Evolutionary conservation across 2,329 filamentous ascomycete genomes (phyloP).

Genomic region (Sporothrix pallida): DNA sequence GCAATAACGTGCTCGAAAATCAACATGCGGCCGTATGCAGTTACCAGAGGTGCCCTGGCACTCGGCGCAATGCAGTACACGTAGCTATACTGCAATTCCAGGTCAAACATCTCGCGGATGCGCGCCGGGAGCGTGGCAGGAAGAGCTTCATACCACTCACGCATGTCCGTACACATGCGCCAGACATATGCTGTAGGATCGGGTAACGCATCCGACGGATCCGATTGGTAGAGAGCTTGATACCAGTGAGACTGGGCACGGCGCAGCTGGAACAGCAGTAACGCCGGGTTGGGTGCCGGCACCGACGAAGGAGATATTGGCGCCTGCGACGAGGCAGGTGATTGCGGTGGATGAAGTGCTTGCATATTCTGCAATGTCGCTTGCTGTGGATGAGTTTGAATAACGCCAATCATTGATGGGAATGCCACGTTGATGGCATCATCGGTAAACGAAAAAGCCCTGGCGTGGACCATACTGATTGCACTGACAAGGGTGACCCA

Average conservation of each 20-base stretch:
- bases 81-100: conserved; percentile 88
- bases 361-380: not conserved
- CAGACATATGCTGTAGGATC: conserved; percentile 75
- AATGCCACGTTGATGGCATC: conserved; percentile 83
- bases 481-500: conserved; percentile 56
- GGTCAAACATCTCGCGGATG: conserved; percentile 78
- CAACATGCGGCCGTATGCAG: conserved; percentile 76
- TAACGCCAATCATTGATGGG: conserved; percentile 56
- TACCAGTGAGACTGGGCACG: conserved; percentile 88
- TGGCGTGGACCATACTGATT: conserved; percentile 84
- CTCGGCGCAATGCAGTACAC: conserved; percentile 88
- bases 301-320: conserved; percentile 47
- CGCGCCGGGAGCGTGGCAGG: conserved; percentile 67
- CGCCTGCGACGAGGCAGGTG: conserved; percentile 46
- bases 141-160: conserved; percentile 79
- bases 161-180: conserved; percentile 77
- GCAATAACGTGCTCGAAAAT: conserved; percentile 86
- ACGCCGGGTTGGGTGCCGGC: conserved; percentile 69
- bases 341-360: conserved; percentile 47
- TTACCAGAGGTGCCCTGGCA: conserved; percentile 72
- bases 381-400: conserved; percentile 17
- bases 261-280: conserved; percentile 82
- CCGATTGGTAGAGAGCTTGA: conserved; percentile 82
- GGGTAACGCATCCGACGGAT: conserved; percentile 65
- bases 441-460: conserved; percentile 92